Percentiles rank a stretch among this genome's conserved stretches.
These are phyloP conservation scores for Candida maris DNA, from an alignment of 805 yeast genomes.

Conservation along the genomic window DNA sequence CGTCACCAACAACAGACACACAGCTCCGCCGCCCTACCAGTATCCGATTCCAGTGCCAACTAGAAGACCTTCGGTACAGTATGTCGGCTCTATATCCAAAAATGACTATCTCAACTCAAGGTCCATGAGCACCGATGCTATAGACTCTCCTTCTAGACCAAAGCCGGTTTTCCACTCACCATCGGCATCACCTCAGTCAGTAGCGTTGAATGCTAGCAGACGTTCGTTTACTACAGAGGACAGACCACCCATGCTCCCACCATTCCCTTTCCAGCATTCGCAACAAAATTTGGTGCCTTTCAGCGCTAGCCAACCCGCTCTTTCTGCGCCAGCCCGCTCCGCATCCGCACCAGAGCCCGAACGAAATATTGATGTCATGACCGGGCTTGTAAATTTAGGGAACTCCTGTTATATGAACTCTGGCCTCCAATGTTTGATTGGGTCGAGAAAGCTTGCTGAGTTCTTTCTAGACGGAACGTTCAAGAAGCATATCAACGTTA, in stretches of 20 bases:
- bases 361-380: slow-evolving; percentile 40
- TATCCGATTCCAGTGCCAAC: slow-evolving; percentile 9
- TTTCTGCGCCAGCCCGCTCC: slow-evolving; percentile 8
- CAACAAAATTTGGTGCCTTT: neutral
- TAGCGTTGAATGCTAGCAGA: neutral
- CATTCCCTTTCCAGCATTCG: slow-evolving; percentile 9
- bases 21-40: slow-evolving; percentile 13
- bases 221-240: slow-evolving; percentile 4
- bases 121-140: slow-evolving; percentile 2
- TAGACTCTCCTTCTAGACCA: slow-evolving; percentile 18
- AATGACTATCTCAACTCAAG: neutral
- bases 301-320: slow-evolving; percentile 4
- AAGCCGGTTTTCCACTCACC: slow-evolving; percentile 20
- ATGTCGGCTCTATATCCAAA: slow-evolving; percentile 4
- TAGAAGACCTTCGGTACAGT: slow-evolving; percentile 4
- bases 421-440: slow-evolving; percentile 77
- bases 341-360: slow-evolving; percentile 14
- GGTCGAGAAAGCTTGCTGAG: slow-evolving; percentile 60
- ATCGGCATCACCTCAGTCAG: slow-evolving; percentile 11
- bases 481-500: slow-evolving; percentile 63
- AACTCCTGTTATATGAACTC: slow-evolving; percentile 95
- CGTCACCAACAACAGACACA: slow-evolving; percentile 9
- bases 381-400: slow-evolving; percentile 79
- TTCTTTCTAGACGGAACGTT: slow-evolving; percentile 62
- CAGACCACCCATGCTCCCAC: slow-evolving; percentile 11